Percentiles rank a stretch among this genome's conserved stretches.
phyloP scores from a whole-genome alignment of 495 filamentous ascomycete species.

The Viridothelium virens region DNA sequence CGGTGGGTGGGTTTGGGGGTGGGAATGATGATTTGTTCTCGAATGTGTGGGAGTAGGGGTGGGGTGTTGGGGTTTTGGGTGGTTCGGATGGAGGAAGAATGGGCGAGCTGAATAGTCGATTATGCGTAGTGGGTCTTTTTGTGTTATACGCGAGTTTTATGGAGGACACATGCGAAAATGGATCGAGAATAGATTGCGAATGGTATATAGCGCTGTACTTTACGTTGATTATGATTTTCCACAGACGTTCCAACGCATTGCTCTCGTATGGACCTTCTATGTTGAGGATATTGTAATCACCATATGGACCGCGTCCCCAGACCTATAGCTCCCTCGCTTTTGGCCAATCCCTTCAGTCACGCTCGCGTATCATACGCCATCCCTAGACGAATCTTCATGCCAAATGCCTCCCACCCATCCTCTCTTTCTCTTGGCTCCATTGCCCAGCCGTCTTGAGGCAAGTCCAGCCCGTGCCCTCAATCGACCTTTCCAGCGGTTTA shows the following conservation, averaged over 20 bases:
- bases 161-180: too few species aligned
- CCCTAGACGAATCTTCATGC: neutral
- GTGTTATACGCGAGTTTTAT: too few species aligned
- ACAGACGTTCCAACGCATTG: too few species aligned
- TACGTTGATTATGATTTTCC: neutral
- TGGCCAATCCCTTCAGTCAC: too few species aligned
- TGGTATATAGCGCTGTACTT: neutral
- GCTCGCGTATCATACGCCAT: neutral
- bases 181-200: too few species aligned
- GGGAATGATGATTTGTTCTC: constrained; percentile 77
- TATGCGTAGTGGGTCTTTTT: too few species aligned
- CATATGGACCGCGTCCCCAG: too few species aligned
- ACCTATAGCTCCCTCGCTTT: too few species aligned
- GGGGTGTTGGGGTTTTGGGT: neutral
- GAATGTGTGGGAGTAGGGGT: constrained; percentile 88
- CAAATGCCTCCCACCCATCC: neutral
- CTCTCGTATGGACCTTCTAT: neutral
- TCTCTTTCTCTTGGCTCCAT: too few species aligned
- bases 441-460: too few species aligned
- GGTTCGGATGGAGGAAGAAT: neutral
- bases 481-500: neutral
- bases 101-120: too few species aligned
- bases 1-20: constrained; percentile 53
- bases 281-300: neutral
- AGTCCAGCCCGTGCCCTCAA: neutral